These are phyloP conservation scores for Aspergillus carlsbadensis DNA, from an alignment of 495 filamentous ascomycete genomes.

Conservation along the genomic window DNA sequence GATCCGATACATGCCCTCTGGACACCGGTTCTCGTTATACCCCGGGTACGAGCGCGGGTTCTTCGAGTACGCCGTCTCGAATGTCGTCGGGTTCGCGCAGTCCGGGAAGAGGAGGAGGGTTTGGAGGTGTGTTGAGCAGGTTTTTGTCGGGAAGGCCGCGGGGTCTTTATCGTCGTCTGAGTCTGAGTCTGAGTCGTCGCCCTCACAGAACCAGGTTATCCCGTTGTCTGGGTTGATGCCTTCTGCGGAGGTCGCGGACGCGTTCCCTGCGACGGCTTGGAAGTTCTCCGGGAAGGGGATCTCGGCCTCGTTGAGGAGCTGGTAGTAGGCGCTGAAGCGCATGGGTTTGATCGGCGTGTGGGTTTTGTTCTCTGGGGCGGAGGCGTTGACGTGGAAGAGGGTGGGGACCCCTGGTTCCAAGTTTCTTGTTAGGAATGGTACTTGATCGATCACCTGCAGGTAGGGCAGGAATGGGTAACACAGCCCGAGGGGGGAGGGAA, in stretches of 20 bases:
- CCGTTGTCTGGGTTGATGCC: constrained; percentile 10
- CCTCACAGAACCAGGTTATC: constrained; percentile 24
- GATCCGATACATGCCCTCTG: constrained; percentile 15
- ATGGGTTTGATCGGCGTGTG: constrained; percentile 13
- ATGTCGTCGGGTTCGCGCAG: constrained; percentile 20
- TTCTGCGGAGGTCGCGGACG: constrained; percentile 11
- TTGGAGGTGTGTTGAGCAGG: constrained; percentile 22
- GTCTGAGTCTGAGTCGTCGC: constrained; percentile 1
- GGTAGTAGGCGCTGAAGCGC: constrained; percentile 26
- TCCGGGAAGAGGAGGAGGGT: constrained; percentile 21
- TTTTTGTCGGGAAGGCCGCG: constrained; percentile 19
- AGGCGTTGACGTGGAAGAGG: constrained; percentile 14
- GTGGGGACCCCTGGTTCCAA: constrained; percentile 18
- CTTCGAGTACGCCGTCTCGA: constrained; percentile 20
- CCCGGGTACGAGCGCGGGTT: constrained; percentile 7
- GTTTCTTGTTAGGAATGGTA: neutral
- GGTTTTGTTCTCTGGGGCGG: neutral
- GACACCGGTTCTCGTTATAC: constrained; percentile 19
- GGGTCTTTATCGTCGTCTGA: constrained; percentile 7
- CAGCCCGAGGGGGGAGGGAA: neutral
- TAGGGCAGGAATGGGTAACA: neutral
- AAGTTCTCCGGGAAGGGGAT: constrained; percentile 22
- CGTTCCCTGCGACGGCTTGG: constrained; percentile 18
- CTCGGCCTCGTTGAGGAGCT: constrained; percentile 15
- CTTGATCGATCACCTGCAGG: no score